Conservation (phyloP, 495 filamentous ascomycete genomes). For the Chaetomium cochliodes region DNA sequence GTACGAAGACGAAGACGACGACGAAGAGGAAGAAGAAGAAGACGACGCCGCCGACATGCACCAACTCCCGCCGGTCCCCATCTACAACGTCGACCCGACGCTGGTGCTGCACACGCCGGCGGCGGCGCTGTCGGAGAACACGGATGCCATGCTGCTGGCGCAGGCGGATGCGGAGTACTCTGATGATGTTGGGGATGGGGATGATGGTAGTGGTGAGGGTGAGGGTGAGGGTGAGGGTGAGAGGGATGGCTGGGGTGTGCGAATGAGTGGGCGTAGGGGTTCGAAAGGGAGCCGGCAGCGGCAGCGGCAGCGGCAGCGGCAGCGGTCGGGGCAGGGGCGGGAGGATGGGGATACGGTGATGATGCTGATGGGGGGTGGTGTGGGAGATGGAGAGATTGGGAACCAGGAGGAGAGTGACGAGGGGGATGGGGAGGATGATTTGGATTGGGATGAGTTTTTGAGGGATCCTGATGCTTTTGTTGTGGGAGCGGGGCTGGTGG, state of each 20-base stretch:
- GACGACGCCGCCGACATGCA: too few species aligned
- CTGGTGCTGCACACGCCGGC: slow-evolving; percentile 3
- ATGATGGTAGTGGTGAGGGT: not conserved
- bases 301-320: too few species aligned
- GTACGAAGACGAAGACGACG: not conserved
- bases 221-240: not conserved
- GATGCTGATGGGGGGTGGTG: not conserved
- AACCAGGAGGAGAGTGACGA: not conserved
- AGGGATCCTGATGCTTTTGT: slow-evolving; percentile 5
- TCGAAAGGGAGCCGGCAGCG: not conserved
- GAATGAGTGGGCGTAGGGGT: not conserved
- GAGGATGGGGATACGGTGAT: not conserved
- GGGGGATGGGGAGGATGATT: not conserved
- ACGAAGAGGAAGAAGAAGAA: not conserved
- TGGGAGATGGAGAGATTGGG: not conserved
- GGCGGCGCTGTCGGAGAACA: slow-evolving; percentile 2
- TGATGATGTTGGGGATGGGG: not conserved
- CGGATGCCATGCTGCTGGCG: slow-evolving; percentile 15
- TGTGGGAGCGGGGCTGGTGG: not conserved
- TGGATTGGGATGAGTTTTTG: slow-evolving; percentile 18
- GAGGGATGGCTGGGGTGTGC: not conserved
- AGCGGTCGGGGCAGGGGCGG: too few species aligned
- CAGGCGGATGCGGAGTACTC: slow-evolving; percentile 14
- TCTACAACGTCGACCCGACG: not conserved
- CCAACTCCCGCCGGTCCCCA: not conserved